Percentiles rank a stretch among this genome's conserved stretches.
Conservation (phyloP, 139 green algal species). For the Coelastrella sp. region DNA sequence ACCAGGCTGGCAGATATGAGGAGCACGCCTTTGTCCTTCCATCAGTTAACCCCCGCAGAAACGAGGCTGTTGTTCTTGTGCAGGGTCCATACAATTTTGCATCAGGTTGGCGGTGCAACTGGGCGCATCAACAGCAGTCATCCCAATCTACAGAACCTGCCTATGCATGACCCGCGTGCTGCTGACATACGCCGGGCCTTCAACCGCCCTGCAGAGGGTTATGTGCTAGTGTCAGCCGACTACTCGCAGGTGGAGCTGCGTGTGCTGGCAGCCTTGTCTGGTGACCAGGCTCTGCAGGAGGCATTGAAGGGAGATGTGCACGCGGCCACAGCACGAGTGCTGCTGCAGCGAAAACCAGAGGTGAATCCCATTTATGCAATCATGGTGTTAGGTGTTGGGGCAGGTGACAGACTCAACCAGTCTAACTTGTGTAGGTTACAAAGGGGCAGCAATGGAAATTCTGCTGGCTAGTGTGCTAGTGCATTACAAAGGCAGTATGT, state of each 20-base stretch:
- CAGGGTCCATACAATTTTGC: slow-evolving; percentile 18
- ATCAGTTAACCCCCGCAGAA: too few species aligned
- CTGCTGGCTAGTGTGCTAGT: too few species aligned
- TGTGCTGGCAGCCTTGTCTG: slow-evolving; percentile 17
- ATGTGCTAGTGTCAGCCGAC: slow-evolving; percentile 29
- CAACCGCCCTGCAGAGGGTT: neutral
- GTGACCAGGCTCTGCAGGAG: slow-evolving; percentile 8
- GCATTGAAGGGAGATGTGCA: slow-evolving; percentile 25
- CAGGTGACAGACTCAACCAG: too few species aligned
- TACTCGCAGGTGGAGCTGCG: slow-evolving; percentile 43
- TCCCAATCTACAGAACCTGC: slow-evolving; percentile 30
- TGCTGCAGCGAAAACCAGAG: neutral
- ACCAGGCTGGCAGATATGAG: too few species aligned
- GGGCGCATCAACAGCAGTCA: slow-evolving; percentile 18
- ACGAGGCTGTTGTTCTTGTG: too few species aligned
- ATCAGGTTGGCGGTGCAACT: slow-evolving; percentile 1
- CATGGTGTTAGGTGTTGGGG: neutral
- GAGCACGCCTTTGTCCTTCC: too few species aligned
- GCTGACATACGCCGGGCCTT: neutral
- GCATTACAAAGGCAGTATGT: too few species aligned
- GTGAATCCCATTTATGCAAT: neutral
- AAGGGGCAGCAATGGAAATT: too few species aligned
- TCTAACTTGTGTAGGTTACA: too few species aligned
- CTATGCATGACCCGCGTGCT: neutral
- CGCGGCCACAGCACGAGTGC: slow-evolving; percentile 7